A percentile compares a stretch with the other conserved stretches of the same genome.
Conservation (phyloP, 2,329 filamentous ascomycete genomes). For the Xylaria digitata region DNA sequence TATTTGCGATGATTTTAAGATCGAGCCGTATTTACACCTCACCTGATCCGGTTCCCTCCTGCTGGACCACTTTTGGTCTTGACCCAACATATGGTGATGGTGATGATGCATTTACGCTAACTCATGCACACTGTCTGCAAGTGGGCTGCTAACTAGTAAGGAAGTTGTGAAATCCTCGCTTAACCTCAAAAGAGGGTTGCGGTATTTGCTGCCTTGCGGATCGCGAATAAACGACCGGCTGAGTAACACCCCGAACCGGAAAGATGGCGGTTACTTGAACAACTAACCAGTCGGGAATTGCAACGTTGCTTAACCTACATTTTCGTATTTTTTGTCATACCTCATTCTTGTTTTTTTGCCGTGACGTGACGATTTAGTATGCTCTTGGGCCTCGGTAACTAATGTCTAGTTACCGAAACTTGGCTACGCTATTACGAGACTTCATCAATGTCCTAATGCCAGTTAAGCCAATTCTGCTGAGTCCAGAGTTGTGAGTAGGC, state of each 20-base stretch:
- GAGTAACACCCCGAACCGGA: neutral
- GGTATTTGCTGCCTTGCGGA: neutral
- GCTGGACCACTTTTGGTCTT: conserved; percentile 5
- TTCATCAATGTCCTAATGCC: neutral
- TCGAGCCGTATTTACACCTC: neutral
- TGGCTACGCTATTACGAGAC: neutral
- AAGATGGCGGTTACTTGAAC: neutral
- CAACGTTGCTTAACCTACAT: conserved; percentile 14
- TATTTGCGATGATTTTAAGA: conserved; percentile 5
- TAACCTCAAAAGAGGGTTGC: conserved; percentile 10
- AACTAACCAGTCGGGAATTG: neutral
- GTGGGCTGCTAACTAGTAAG: neutral
- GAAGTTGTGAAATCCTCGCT: neutral
- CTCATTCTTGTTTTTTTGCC: neutral
- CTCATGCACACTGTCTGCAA: neutral
- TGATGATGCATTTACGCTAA: neutral
- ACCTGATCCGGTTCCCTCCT: neutral
- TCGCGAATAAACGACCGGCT: neutral
- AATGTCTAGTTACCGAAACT: neutral
- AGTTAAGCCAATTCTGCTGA: neutral
- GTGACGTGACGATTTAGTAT: neutral
- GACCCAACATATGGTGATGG: neutral
- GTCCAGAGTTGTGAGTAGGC: neutral
- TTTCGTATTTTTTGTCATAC: neutral
- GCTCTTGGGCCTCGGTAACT: neutral